These are phyloP conservation scores for Myriosclerotinia duriaeana DNA, from an alignment of 2,329 filamentous ascomycete genomes.

Conservation along the genomic window DNA sequence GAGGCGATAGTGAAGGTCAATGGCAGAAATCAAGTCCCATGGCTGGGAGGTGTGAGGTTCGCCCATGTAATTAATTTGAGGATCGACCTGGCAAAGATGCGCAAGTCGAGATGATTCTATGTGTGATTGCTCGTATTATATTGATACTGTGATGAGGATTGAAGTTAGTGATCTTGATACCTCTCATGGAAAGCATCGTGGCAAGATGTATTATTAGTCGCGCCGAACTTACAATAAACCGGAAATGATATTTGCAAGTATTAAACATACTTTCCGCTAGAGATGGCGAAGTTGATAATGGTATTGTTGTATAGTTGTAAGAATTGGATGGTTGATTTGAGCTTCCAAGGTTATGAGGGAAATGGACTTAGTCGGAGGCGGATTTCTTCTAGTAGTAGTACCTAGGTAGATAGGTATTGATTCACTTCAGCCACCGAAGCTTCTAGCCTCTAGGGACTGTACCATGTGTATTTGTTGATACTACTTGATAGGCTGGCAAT, in stretches of 20 bases:
- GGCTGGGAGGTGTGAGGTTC: constrained; percentile 6
- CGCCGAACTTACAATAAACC: not conserved
- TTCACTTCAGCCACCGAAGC: no score
- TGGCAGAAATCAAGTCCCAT: constrained; percentile 24
- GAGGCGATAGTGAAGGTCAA: constrained; percentile 23
- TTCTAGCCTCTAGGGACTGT: no score
- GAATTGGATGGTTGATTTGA: not conserved
- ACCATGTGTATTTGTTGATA: no score
- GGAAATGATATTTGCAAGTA: constrained; percentile 5
- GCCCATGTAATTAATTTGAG: constrained; percentile 11
- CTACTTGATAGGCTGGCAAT: no score
- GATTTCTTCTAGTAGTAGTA: no score
- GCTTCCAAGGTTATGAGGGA: not conserved
- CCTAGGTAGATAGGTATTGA: no score
- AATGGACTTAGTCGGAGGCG: no score
- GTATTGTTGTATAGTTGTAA: not conserved
- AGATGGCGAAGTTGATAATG: not conserved
- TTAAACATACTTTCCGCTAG: constrained; percentile 5
- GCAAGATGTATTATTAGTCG: not conserved
- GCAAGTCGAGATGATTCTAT: constrained; percentile 10
- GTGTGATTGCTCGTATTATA: not conserved
- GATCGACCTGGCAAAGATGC: not conserved
- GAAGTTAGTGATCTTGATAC: constrained; percentile 4
- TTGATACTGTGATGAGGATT: not conserved
- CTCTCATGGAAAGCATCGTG: not conserved